These are phyloP conservation scores for Beta lomatogona DNA, from an alignment of 179 eudicot genomes.

Conservation along the genomic window DNA sequence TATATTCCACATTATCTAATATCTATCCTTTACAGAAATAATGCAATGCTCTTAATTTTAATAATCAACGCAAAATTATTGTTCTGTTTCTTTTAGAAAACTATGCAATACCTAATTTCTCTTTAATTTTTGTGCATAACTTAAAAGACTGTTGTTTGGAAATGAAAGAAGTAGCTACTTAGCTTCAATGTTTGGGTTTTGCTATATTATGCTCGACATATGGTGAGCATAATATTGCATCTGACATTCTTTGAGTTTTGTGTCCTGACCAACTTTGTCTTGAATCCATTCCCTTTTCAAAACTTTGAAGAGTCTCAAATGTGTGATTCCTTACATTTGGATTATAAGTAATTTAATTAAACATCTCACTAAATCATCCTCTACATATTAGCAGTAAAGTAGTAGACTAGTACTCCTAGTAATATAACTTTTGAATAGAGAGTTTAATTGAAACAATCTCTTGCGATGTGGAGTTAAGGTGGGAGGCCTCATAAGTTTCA, in stretches of 20 bases:
- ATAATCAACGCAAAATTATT: no score
- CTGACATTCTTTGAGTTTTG: background rate
- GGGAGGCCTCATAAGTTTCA: background rate
- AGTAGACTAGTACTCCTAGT: background rate
- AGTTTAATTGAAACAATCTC: background rate
- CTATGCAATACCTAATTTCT: no score
- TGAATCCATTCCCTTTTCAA: background rate
- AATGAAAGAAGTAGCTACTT: no score
- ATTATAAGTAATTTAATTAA: background rate
- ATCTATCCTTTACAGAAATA: no score
- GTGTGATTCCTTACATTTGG: background rate
- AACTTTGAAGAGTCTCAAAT: background rate
- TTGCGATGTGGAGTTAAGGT: background rate
- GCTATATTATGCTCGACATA: no score
- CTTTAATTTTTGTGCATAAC: no score
- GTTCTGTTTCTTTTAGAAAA: no score
- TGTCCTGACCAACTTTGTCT: background rate
- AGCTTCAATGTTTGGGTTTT: no score
- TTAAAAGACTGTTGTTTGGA: no score
- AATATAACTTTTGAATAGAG: constrained; percentile 1
- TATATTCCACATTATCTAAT: no score
- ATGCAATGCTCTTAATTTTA: no score
- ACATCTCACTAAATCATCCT: background rate
- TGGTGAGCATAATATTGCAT: background rate
- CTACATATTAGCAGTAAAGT: background rate